Conservation (phyloP, 441 rosid species). For the Jatropha multifida region DNA sequence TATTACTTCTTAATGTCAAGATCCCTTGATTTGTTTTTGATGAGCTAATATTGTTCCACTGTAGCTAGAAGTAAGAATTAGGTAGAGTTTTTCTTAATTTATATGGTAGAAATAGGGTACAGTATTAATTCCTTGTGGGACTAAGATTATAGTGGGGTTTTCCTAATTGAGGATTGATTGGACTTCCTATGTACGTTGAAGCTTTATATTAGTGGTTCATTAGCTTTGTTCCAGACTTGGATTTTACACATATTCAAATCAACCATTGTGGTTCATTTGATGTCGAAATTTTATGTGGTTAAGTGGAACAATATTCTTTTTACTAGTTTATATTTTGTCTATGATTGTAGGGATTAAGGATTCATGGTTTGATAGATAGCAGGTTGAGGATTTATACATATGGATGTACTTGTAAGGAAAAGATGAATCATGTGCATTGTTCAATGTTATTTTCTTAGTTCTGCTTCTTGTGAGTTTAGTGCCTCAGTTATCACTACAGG, state of each 20-base stretch:
- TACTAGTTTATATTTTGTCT: not conserved
- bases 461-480: not conserved
- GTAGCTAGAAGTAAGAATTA: slow-evolving; percentile 2
- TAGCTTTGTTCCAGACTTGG: not conserved
- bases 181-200: not conserved
- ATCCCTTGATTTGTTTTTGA: not conserved
- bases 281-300: not conserved
- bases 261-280: not conserved
- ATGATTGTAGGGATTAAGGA: not conserved
- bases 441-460: not conserved
- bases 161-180: not conserved
- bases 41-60: slow-evolving; percentile 1
- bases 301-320: not conserved
- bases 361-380: not conserved
- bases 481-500: not conserved
- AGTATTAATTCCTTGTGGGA: not conserved
- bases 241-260: not conserved
- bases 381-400: not conserved
- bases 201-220: not conserved
- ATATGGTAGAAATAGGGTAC: not conserved
- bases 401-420: not conserved
- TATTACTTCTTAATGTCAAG: not conserved
- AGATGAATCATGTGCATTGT: not conserved
- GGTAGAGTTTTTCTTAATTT: not conserved
- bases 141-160: not conserved